These are phyloP conservation scores for Pilatotrama ljubarskyi DNA, from an alignment of 768 basidiomycete genomes.

Conservation along the genomic window DNA sequence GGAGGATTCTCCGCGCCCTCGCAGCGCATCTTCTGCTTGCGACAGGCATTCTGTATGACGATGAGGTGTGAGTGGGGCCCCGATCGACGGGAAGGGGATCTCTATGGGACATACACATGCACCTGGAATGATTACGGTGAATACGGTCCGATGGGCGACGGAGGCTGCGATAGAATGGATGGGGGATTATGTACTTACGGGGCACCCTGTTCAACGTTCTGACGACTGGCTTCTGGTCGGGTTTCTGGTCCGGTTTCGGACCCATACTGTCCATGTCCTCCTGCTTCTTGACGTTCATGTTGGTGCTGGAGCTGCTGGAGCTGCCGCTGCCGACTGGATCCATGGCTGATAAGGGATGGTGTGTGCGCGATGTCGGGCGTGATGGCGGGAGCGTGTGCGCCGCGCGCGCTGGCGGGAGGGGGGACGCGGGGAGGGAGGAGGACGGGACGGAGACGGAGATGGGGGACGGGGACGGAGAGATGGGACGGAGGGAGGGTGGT, in stretches of 20 bases:
- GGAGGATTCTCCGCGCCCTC: slow-evolving; percentile 96
- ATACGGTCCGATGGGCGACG: slow-evolving; percentile 19
- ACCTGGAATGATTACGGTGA: slow-evolving; percentile 45
- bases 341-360: slow-evolving; percentile 21
- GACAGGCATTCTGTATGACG: slow-evolving; percentile 77
- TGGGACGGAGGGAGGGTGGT: neutral
- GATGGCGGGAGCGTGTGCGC: neutral
- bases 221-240: slow-evolving; percentile 68
- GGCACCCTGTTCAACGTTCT: slow-evolving; percentile 86
- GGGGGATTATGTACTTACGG: slow-evolving; percentile 51
- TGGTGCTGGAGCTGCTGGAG: slow-evolving; percentile 13
- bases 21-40: slow-evolving; percentile 97
- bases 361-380: slow-evolving; percentile 4
- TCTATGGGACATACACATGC: slow-evolving; percentile 64
- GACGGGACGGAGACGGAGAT: slow-evolving; percentile 9
- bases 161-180: slow-evolving; percentile 21
- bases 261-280: slow-evolving; percentile 57
- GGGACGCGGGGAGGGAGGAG: slow-evolving; percentile 5
- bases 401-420: slow-evolving; percentile 8
- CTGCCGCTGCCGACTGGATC: slow-evolving; percentile 20
- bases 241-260: slow-evolving; percentile 45
- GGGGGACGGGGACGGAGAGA: slow-evolving; percentile 2
- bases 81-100: neutral
- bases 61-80: neutral
- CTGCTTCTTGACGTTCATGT: slow-evolving; percentile 53